A percentile compares a stretch with the other conserved stretches of the same genome.
Conservation (phyloP, 2,329 filamentous ascomycete species). For the Phialocephala subalpina region DNA sequence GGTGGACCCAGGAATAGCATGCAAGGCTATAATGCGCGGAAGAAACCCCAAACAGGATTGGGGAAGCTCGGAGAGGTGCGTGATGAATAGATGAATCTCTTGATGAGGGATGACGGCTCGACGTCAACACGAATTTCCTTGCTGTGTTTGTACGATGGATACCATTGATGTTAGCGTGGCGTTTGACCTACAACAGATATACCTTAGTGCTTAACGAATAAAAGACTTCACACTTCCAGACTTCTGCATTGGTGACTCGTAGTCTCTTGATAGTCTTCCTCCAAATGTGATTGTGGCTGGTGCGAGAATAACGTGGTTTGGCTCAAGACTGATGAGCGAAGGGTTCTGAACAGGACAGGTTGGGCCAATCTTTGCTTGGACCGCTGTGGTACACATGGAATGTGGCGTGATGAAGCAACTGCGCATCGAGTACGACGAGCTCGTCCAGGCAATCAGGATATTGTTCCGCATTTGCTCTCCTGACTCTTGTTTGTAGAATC, state of each 20-base stretch:
- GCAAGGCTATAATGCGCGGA: conserved; percentile 50
- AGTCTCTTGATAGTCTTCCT: neutral
- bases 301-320: neutral
- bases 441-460: neutral
- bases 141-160: conserved; percentile 36
- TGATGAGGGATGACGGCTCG: conserved; percentile 35
- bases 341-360: neutral
- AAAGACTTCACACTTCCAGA: conserved; percentile 17
- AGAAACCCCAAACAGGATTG: conserved; percentile 31
- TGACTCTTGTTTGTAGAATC: neutral
- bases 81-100: conserved; percentile 31
- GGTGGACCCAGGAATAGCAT: conserved; percentile 60
- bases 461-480: neutral
- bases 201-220: conserved; percentile 40
- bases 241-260: neutral
- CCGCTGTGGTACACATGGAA: neutral
- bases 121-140: conserved; percentile 42
- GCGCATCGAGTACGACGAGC: neutral
- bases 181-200: conserved; percentile 38
- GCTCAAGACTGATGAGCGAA: neutral
- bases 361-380: neutral
- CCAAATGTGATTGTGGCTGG: neutral
- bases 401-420: neutral
- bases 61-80: conserved; percentile 36
- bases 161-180: conserved; percentile 44